phyloP scores from a whole-genome alignment of 2,329 filamentous ascomycete species.

The Tothia fuscella region DNA sequence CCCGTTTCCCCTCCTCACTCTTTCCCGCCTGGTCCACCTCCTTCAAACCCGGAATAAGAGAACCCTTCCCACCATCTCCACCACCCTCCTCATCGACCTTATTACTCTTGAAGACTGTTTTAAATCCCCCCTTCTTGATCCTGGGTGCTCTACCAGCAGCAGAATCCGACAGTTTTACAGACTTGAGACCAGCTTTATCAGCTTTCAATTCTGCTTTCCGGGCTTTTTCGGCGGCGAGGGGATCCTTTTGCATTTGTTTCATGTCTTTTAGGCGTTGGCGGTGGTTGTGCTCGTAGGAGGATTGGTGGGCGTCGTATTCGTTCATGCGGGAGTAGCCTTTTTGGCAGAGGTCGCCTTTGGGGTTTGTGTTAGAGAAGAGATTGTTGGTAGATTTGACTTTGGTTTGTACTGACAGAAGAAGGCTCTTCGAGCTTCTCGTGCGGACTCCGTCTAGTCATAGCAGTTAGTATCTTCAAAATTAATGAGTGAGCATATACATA shows the following conservation, averaged over 20 bases:
- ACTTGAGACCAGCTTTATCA: conserved; percentile 49
- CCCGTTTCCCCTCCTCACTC: conserved; percentile 15
- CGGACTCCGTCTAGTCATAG: conserved; percentile 13
- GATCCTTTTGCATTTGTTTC: conserved; percentile 70
- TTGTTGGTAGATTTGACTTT: background rate
- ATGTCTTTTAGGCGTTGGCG: conserved; percentile 67
- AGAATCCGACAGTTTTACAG: conserved; percentile 45
- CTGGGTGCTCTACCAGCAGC: conserved; percentile 11
- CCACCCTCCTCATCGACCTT: conserved; percentile 13
- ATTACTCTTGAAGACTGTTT: conserved; percentile 7
- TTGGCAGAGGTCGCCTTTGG: conserved; percentile 61
- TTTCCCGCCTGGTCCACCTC: conserved; percentile 28
- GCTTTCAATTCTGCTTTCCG: conserved; percentile 50
- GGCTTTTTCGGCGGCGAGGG: conserved; percentile 51
- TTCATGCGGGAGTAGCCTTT: conserved; percentile 94
- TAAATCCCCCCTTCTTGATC: conserved; percentile 59
- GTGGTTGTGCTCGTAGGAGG: conserved; percentile 91
- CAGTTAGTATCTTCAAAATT: background rate
- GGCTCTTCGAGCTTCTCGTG: conserved; percentile 8
- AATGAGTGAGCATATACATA: no score
- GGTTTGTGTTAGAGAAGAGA: background rate
- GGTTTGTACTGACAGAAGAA: no score
- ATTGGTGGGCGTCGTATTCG: conserved; percentile 89
- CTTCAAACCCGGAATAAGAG: conserved; percentile 24
- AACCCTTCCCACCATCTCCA: no score